Evolutionary conservation across 768 basidiomycete genomes (phyloP), one percentile per base, ranked within the genome.

Genomic region (Macrolepiota fuliginosa): DNA sequence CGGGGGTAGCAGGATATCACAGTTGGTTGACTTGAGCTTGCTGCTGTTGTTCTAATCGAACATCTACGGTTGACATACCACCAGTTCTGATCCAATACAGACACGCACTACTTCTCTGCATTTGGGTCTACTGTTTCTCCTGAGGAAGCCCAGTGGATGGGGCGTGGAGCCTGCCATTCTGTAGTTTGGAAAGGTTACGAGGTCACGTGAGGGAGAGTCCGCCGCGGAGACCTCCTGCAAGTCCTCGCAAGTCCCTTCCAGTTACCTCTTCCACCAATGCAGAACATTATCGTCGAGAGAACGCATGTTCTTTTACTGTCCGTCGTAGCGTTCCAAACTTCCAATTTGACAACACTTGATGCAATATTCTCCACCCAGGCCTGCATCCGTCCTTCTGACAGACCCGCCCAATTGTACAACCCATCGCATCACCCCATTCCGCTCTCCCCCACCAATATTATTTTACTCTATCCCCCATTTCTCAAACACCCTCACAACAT

Each of bases 321-420:
- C 61, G 57, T 39, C 57, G 25, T 40, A 58, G 27, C 42, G 53
- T 60, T 56, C 51, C 61, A 54, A 60, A 19, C 50, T 64, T 60
- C 37, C 65, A 96, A 94, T 97, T 96, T 78, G 95, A 94, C 42
- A 98, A 98, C 73, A 98, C 94, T 51, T 98, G 96, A 94, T 94
- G 65, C 68, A 81, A 45, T 15, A 22, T 62, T 37, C 52, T 24
- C 22, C 17, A 22, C 35, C 35, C 17, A 56, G 36, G 27, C 49
- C 29, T 52, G 57, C n/a, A 19, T 37, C 53, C 37, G 40, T 49
- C 35, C 46, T 58, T 63, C 59, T 54, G 37, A 63, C 59, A 37
- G 46, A 62, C 69, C 71, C 56, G 73, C 67, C 29, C 49, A 95
- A 96, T 77, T 99, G 98, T 75, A 95, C 91, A 78, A 99, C 66